These are phyloP conservation scores for Elsinoe necatrix DNA, from an alignment of 2,329 filamentous ascomycete genomes.

Conservation along the genomic window DNA sequence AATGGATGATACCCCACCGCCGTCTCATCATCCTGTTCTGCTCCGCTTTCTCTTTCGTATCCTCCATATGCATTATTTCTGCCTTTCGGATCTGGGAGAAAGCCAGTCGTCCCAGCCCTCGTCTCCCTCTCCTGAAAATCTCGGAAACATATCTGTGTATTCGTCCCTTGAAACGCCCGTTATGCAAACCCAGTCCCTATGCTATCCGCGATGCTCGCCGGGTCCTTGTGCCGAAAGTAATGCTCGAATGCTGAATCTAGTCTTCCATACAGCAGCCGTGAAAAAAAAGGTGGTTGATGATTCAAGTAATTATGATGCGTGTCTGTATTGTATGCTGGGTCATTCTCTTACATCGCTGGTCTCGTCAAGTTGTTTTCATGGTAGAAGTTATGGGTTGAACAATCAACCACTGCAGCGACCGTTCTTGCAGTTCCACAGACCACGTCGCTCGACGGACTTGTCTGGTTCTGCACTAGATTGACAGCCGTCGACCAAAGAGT, in stretches of 20 bases:
- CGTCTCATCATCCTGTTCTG: neutral
- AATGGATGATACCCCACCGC: constrained; percentile 2
- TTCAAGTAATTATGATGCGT: neutral
- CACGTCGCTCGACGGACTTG: constrained; percentile 9
- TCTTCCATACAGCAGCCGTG: neutral
- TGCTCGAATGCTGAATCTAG: constrained; percentile 1
- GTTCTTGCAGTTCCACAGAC: constrained; percentile 13
- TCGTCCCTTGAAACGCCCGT: neutral
- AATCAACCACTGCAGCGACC: constrained; percentile 13
- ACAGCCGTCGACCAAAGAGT: constrained; percentile 37
- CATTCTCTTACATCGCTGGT: constrained; percentile 7
- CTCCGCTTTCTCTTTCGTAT: neutral
- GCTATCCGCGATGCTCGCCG: neutral
- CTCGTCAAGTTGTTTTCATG: neutral
- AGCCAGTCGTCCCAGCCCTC: neutral
- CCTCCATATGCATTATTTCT: neutral
- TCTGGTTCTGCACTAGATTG: constrained; percentile 15
- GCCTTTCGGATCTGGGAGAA: neutral
- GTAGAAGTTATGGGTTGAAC: neutral
- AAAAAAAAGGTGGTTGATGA: neutral
- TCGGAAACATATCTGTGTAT: neutral
- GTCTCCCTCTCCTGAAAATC: neutral
- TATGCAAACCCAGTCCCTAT: neutral
- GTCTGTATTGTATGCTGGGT: neutral
- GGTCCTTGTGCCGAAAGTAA: neutral